Conservation (phyloP, 1,284 basidiomycete species). For the Irpex sp. region DNA sequence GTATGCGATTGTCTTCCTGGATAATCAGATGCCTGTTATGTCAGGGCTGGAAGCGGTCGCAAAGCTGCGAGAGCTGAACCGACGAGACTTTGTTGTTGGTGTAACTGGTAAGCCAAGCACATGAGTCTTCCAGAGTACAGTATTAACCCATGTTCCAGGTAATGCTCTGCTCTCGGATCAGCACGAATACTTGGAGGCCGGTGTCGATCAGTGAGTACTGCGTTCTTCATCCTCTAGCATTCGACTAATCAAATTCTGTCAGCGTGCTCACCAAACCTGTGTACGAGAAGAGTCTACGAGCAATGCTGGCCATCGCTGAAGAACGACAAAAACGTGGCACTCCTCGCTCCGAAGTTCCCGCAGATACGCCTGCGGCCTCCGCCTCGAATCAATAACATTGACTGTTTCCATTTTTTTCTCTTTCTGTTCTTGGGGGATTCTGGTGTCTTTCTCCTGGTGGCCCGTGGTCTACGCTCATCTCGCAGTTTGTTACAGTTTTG, state of each 20-base stretch:
- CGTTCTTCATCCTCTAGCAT: background rate
- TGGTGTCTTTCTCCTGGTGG: background rate
- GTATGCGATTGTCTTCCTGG: conserved; percentile 78
- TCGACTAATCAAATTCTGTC: conserved; percentile 16
- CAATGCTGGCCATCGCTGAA: conserved; percentile 30
- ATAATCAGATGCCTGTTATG: conserved; percentile 87
- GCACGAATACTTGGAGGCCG: conserved; percentile 75
- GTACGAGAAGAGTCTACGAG: conserved; percentile 32
- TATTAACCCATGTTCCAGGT: conserved; percentile 31
- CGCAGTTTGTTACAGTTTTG: background rate
- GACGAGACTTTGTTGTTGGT: conserved; percentile 75
- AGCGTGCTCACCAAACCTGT: conserved; percentile 36
- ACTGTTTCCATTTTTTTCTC: background rate
- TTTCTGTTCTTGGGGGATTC: background rate
- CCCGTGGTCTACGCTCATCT: background rate
- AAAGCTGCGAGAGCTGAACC: conserved; percentile 63
- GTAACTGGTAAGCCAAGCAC: conserved; percentile 55
- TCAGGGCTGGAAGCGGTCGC: conserved; percentile 73
- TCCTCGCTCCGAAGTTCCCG: background rate
- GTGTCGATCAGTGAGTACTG: conserved; percentile 67
- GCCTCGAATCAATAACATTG: background rate
- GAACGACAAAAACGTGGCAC: conserved; percentile 25
- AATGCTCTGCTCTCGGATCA: conserved; percentile 67
- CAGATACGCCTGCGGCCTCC: background rate
- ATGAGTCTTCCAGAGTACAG: conserved; percentile 22